These are phyloP conservation scores for Phellopilus nigrolimitatus DNA, from an alignment of 1,284 basidiomycete genomes.

Conservation along the genomic window DNA sequence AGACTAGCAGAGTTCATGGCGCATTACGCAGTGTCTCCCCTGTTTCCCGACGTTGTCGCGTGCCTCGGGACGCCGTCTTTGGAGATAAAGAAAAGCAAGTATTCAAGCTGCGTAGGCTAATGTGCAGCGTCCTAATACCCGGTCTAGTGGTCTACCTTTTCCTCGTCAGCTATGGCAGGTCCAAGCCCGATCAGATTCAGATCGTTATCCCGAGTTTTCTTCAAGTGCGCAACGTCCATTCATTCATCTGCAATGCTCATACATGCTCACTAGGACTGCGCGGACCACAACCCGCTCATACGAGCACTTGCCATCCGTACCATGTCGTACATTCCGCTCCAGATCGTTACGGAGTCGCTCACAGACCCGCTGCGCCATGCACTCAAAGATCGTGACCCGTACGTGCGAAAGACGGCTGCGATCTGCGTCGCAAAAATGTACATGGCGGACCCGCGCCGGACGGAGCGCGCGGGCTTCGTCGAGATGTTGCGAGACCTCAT, in stretches of 20 bases:
- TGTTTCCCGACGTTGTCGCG: slow-evolving; percentile 87
- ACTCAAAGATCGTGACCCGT: slow-evolving; percentile 86
- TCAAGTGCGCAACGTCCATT: slow-evolving; percentile 47
- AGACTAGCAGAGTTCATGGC: slow-evolving; percentile 19
- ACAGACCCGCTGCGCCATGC: slow-evolving; percentile 84
- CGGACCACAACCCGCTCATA: slow-evolving; percentile 88
- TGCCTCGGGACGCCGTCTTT: slow-evolving; percentile 85
- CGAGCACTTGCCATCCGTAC: slow-evolving; percentile 91
- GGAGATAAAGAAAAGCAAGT: slow-evolving; percentile 97
- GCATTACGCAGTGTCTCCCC: slow-evolving; percentile 73
- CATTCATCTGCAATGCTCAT: neutral
- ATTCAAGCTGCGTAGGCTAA: neutral
- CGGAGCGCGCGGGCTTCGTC: slow-evolving; percentile 83
- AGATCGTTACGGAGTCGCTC: slow-evolving; percentile 74
- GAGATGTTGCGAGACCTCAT: slow-evolving; percentile 84
- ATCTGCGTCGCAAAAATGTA: slow-evolving; percentile 93
- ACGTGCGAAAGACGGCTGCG: slow-evolving; percentile 95
- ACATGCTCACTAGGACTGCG: slow-evolving; percentile 66
- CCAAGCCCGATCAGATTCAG: slow-evolving; percentile 85
- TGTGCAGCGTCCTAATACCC: slow-evolving; percentile 16
- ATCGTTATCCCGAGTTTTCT: slow-evolving; percentile 86
- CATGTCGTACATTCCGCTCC: slow-evolving; percentile 93
- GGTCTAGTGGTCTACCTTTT: slow-evolving; percentile 85
- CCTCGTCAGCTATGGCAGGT: slow-evolving; percentile 86
- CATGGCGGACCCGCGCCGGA: slow-evolving; percentile 76